These are phyloP conservation scores for Aureobasidium pullulans DNA, from an alignment of 2,329 filamentous ascomycete genomes.

Conservation along the genomic window DNA sequence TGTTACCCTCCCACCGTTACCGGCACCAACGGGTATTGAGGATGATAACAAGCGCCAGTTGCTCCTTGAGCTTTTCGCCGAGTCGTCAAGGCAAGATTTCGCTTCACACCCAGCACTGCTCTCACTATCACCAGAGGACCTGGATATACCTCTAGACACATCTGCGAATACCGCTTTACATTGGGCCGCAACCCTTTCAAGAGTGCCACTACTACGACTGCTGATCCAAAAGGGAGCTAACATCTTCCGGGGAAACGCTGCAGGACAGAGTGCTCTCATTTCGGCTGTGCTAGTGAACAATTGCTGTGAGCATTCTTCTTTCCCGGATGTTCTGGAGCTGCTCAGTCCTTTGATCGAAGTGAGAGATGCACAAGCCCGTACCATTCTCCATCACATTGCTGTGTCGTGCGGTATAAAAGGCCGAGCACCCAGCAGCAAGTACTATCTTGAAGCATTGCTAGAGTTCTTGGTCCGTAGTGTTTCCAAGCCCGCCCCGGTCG, in stretches of 20 bases:
- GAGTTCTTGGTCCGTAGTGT: conserved; percentile 85
- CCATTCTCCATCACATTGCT: conserved; percentile 91
- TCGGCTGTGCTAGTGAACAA: conserved; percentile 90
- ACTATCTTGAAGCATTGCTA: conserved; percentile 88
- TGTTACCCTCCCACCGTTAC: conserved; percentile 58
- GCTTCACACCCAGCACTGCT: conserved; percentile 70
- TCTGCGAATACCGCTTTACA: conserved; percentile 86
- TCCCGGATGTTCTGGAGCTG: conserved; percentile 82
- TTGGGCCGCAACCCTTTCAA: conserved; percentile 90
- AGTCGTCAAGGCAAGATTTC: conserved; percentile 58
- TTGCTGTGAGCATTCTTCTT: conserved; percentile 83
- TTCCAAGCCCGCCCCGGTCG: conserved; percentile 22
- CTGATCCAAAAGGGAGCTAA: conserved; percentile 80
- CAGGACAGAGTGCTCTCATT: conserved; percentile 88
- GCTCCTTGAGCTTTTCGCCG: conserved; percentile 65
- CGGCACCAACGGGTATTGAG: conserved; percentile 51
- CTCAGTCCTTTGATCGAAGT: conserved; percentile 86
- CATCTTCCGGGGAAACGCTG: conserved; percentile 78
- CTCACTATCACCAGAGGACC: conserved; percentile 67
- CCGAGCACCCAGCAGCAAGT: conserved; percentile 81
- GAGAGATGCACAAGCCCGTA: conserved; percentile 79
- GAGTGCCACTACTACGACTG: conserved; percentile 71
- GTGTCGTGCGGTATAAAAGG: conserved; percentile 94
- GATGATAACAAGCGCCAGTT: conserved; percentile 74
- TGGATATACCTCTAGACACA: conserved; percentile 87